A percentile compares a stretch with the other conserved stretches of the same genome.
Conservation (phyloP, 2,329 filamentous ascomycete genomes). For the Rhinocladiella mackenziei region DNA sequence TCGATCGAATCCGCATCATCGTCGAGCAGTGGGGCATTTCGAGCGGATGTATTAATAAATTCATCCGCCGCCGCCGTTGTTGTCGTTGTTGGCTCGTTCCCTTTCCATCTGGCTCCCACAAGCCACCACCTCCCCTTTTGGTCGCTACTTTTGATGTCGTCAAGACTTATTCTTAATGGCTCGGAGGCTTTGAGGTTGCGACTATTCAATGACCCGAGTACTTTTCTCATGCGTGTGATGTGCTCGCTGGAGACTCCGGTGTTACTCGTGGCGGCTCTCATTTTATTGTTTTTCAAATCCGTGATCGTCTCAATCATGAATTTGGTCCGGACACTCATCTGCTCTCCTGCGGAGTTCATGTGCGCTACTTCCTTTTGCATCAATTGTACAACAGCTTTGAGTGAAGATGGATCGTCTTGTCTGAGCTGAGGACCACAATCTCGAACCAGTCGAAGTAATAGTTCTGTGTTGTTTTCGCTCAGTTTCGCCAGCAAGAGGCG, state of each 20-base stretch:
- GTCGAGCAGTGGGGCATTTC: slow-evolving; percentile 31
- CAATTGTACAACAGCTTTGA: slow-evolving; percentile 82
- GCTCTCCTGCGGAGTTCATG: slow-evolving; percentile 57
- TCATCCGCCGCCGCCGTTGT: slow-evolving; percentile 17
- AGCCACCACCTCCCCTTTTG: slow-evolving; percentile 98
- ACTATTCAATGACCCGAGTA: slow-evolving; percentile 70
- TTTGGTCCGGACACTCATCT: slow-evolving; percentile 77
- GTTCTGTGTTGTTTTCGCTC: slow-evolving; percentile 80
- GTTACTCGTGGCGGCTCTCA: slow-evolving; percentile 69
- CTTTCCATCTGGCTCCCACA: slow-evolving; percentile 84
- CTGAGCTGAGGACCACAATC: slow-evolving; percentile 75
- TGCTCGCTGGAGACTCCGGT: slow-evolving; percentile 74
- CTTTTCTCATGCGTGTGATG: slow-evolving; percentile 82
- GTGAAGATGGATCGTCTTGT: slow-evolving; percentile 78
- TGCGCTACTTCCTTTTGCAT: slow-evolving; percentile 69
- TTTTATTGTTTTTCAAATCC: slow-evolving; percentile 88
- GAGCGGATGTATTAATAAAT: slow-evolving; percentile 17
- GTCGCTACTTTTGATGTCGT: slow-evolving; percentile 76
- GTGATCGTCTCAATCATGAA: slow-evolving; percentile 98
- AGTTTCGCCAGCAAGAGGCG: slow-evolving; percentile 69
- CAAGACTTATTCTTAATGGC: slow-evolving; percentile 74
- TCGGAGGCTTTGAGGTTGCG: slow-evolving; percentile 67
- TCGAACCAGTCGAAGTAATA: slow-evolving; percentile 79
- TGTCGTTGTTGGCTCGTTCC: slow-evolving; percentile 37
- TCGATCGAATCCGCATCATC: slow-evolving; percentile 52